Conservation (phyloP, 805 yeast species). For the Yamadazyma tumulicola region DNA sequence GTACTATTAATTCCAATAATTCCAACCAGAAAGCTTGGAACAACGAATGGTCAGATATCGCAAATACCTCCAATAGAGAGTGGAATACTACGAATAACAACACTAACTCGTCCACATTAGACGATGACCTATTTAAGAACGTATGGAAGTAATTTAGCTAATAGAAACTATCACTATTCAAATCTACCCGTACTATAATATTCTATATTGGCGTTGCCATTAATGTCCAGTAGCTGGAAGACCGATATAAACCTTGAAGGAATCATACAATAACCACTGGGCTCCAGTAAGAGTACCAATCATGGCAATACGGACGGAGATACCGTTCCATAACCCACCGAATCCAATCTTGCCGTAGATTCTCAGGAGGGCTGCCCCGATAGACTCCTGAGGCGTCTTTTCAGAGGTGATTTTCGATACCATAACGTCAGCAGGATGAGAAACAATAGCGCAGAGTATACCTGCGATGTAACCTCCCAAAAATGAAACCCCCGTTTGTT, state of each 20-base stretch:
- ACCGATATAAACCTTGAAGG: constrained; percentile 92
- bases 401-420: constrained; percentile 87
- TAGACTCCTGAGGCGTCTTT: constrained; percentile 59
- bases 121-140: constrained; percentile 66
- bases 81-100: constrained; percentile 9
- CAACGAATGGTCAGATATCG: constrained; percentile 32
- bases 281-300: constrained; percentile 95
- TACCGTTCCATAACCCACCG: constrained; percentile 90
- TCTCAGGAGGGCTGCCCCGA: constrained; percentile 62
- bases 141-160: constrained; percentile 49
- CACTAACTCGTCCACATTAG: constrained; percentile 25
- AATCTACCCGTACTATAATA: background rate
- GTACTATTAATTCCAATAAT: constrained; percentile 1
- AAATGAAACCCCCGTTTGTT: constrained; percentile 94
- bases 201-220: too few species aligned
- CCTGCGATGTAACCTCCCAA: constrained; percentile 97
- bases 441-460: constrained; percentile 90
- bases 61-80: constrained; percentile 1
- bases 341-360: constrained; percentile 86
- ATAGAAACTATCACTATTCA: too few species aligned
- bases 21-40: constrained; percentile 3
- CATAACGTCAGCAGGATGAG: constrained; percentile 99
- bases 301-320: constrained; percentile 92
- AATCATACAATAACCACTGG: constrained; percentile 96
- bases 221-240: constrained; percentile 83